Conservation (phyloP, 352 stramenopile species). For the Phytophthora uliginosa region DNA sequence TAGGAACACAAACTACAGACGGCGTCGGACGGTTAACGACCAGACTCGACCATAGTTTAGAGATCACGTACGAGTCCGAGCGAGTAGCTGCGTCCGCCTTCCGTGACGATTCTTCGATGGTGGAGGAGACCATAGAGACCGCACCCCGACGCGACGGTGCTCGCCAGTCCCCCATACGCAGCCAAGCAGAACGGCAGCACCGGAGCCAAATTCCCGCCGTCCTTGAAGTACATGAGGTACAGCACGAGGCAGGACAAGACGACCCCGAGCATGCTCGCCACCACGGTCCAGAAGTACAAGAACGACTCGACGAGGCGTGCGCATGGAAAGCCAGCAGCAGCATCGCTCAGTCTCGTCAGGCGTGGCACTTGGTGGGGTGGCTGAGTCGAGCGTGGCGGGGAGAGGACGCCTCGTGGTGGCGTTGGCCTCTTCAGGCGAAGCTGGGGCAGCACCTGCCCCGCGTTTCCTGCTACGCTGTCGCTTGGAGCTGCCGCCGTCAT, state of each 20-base stretch:
- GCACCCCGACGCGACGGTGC: conserved; percentile 53
- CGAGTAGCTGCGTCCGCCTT: conserved; percentile 65
- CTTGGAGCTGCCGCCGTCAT: conserved; percentile 22
- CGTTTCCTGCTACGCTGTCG: background rate
- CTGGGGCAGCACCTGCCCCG: conserved; percentile 26
- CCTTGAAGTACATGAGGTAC: conserved; percentile 72
- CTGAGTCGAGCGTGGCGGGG: conserved; percentile 17
- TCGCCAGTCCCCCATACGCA: conserved; percentile 52
- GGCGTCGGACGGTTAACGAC: background rate
- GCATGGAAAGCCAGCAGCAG: conserved; percentile 24
- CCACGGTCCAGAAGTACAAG: conserved; percentile 66
- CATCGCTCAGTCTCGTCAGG: conserved; percentile 13
- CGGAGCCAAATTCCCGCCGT: conserved; percentile 62
- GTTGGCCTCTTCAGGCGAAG: conserved; percentile 19
- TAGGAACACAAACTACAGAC: conserved; percentile 57
- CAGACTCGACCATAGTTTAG: background rate
- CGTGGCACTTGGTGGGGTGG: background rate
- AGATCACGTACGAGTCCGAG: conserved; percentile 55
- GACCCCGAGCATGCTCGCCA: conserved; percentile 63
- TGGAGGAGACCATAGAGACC: conserved; percentile 64
- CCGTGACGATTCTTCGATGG: conserved; percentile 61
- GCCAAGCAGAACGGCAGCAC: conserved; percentile 61
- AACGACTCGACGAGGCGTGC: conserved; percentile 46
- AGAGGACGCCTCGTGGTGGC: conserved; percentile 28
- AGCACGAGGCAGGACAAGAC: conserved; percentile 59